Percentiles rank a stretch among this genome's conserved stretches.
phyloP scores from a whole-genome alignment of 2,329 filamentous ascomycete genomes.

The Epichloe typhina region DNA sequence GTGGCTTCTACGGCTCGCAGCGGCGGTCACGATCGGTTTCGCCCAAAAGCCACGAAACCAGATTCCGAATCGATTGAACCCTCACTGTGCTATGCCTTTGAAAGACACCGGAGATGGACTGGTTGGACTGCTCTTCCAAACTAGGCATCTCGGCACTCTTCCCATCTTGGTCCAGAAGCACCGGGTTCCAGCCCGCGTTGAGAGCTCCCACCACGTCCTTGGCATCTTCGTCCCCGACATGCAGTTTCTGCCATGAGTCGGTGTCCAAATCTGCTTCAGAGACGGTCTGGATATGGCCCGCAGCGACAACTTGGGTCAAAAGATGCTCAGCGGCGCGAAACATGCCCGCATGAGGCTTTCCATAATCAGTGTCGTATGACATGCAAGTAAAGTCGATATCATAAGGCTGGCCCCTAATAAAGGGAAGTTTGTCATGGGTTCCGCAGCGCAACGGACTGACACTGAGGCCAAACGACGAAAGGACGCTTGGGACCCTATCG shows the following conservation, averaged over 20 bases:
- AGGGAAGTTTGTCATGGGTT: neutral
- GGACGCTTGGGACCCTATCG: slow-evolving; percentile 39
- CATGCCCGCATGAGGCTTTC: slow-evolving; percentile 44
- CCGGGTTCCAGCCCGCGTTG: slow-evolving; percentile 13
- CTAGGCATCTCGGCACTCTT: slow-evolving; percentile 2
- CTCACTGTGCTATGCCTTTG: slow-evolving; percentile 5
- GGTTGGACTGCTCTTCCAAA: slow-evolving; percentile 6
- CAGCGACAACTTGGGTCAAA: slow-evolving; percentile 19
- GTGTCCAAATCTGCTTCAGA: slow-evolving; percentile 9
- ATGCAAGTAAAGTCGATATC: slow-evolving; percentile 35
- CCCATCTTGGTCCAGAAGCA: slow-evolving; percentile 10
- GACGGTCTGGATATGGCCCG: slow-evolving; percentile 2
- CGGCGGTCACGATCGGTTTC: neutral
- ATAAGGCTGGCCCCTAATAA: slow-evolving; percentile 5
- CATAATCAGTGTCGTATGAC: slow-evolving; percentile 48
- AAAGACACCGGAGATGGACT: slow-evolving; percentile 7
- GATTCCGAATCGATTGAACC: slow-evolving; percentile 9
- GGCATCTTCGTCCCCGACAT: slow-evolving; percentile 39
- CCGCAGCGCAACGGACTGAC: slow-evolving; percentile 26
- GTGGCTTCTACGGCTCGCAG: too few relatives aligned
- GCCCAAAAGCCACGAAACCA: slow-evolving; percentile 7
- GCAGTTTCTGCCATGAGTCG: slow-evolving; percentile 27
- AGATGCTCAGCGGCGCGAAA: slow-evolving; percentile 40
- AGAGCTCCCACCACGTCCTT: slow-evolving; percentile 37
- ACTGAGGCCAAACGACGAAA: slow-evolving; percentile 38